phyloP scores from a whole-genome alignment of 2,329 filamentous ascomycete genomes.

The Clonostachys sp. region DNA sequence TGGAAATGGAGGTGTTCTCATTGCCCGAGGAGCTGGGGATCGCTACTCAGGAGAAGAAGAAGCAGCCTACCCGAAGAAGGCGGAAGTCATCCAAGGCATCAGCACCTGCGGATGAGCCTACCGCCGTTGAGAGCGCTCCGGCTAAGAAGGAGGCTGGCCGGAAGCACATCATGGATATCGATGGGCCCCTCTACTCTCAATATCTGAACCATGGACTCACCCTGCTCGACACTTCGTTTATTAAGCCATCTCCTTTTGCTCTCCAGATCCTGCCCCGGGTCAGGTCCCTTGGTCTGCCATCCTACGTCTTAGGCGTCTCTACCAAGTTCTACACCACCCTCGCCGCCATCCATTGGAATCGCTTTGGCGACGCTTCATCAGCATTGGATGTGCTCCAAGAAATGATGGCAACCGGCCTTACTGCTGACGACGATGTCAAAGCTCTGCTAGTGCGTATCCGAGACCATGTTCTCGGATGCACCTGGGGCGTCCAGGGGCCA shows the following conservation, averaged over 20 bases:
- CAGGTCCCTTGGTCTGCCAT: constrained; percentile 62
- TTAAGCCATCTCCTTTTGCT: constrained; percentile 50
- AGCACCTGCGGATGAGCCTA: too few relatives aligned
- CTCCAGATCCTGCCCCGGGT: constrained; percentile 62
- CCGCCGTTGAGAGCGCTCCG: background rate
- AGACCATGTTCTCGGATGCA: constrained; percentile 23
- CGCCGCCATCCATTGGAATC: constrained; percentile 55
- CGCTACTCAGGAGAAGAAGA: constrained; percentile 13
- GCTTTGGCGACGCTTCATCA: constrained; percentile 50
- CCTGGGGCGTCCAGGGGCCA: constrained; percentile 26
- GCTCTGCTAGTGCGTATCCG: constrained; percentile 20
- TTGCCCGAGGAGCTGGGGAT: constrained; percentile 53
- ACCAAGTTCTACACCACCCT: constrained; percentile 67
- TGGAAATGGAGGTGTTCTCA: constrained; percentile 64
- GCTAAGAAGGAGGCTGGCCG: constrained; percentile 2
- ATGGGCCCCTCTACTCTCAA: constrained; percentile 61
- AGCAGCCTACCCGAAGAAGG: background rate
- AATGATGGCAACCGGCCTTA: constrained; percentile 60
- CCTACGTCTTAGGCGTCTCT: constrained; percentile 67
- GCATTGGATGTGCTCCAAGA: constrained; percentile 56
- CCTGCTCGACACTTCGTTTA: constrained; percentile 53
- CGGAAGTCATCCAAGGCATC: constrained; percentile 1
- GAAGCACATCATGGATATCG: constrained; percentile 43
- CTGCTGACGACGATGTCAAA: constrained; percentile 37
- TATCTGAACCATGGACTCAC: constrained; percentile 54